Evolutionary conservation across 2,329 filamentous ascomycete genomes (phyloP).

Genomic region (Elsinoe ampelina): DNA sequence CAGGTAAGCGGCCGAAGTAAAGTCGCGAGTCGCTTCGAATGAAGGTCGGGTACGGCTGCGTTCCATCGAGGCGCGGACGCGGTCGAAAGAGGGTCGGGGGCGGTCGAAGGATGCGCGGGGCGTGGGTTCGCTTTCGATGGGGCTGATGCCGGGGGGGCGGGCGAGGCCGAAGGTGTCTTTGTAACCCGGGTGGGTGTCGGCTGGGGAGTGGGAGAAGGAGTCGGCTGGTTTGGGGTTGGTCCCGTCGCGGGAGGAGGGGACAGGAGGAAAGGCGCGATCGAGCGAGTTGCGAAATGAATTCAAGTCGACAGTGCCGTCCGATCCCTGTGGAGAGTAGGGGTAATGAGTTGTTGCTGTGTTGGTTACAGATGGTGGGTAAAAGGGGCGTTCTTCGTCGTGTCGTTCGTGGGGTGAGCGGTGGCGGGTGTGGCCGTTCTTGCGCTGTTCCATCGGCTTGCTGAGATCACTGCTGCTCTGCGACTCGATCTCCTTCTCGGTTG

Average conservation of each 20-base stretch:
- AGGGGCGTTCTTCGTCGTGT: constrained; percentile 72
- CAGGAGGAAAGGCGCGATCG: constrained; percentile 31
- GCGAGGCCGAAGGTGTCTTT: constrained; percentile 2
- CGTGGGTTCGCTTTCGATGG: neutral
- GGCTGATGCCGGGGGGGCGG: constrained; percentile 4
- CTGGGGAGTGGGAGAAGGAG: neutral
- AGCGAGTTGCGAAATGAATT: constrained; percentile 45
- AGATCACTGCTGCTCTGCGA: constrained; percentile 52
- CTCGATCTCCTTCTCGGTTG: constrained; percentile 35
- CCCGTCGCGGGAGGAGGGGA: constrained; percentile 10
- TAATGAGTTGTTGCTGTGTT: constrained; percentile 70
- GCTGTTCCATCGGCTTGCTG: constrained; percentile 37
- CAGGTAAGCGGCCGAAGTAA: constrained; percentile 80
- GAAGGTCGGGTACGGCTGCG: constrained; percentile 57
- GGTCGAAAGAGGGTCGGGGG: constrained; percentile 75
- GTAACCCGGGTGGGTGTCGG: neutral
- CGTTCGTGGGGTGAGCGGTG: constrained; percentile 37
- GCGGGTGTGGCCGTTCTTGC: constrained; percentile 48
- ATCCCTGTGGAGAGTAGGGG: constrained; percentile 76
- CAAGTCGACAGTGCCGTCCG: constrained; percentile 78
- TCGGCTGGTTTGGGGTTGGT: neutral
- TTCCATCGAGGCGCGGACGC: constrained; percentile 80
- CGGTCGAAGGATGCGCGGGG: constrained; percentile 41
- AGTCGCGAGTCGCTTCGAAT: constrained; percentile 82
- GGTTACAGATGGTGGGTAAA: constrained; percentile 85